Evolutionary conservation across 805 yeast genomes (phyloP), one percentile per base, ranked within the genome.

Genomic region (Yamadazyma kitorensis): DNA sequence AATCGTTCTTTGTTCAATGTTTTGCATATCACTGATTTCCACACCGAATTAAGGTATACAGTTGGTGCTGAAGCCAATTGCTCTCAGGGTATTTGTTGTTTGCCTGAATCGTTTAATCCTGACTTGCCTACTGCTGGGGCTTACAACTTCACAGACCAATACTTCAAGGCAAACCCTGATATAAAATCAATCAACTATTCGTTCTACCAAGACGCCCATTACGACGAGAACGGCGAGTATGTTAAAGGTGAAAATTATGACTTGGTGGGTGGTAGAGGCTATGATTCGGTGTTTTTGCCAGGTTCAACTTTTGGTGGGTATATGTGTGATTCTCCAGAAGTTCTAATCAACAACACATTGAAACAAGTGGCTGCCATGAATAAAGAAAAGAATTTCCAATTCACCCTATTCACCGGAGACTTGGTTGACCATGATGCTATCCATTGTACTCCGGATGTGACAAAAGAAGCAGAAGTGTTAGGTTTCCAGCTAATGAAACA

Each of bases 391-490:
- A 46, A 61, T 6, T 80, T 72, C 46, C 81, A 78, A 33, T 81
- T 81, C 49, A 70, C 82, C 2, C 55, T 82, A 24, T 82, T 82
- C 64, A 82, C 87, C 4, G 88, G 88, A 37, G 89, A 82, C 49
- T 64, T 80, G 51, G 82, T 81, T 34, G 87, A 82, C 52, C 89
- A 82, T 49, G 80, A 75, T 45, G 76, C 72, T 37, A 49, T 62
- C 9, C 64, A 68, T 29, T 67, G 71, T 48, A 71, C 72, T 30
- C 64, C 73, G 28, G 84, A 79, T 26, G 73, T 76, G 39, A 88
- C 85, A 41, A 86, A 68, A 6, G 85, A 71, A 6, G 80, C 82
- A 6, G 94, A 83, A 35, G 78, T 87, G 35, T 82, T 64, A 50
- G 78, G 83, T 41, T 86, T 82, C 27, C 73, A 66, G 11, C 71